Conservation (phyloP, 2,329 filamentous ascomycete species). For the Magnaporthiopsis rhizophila region DNA sequence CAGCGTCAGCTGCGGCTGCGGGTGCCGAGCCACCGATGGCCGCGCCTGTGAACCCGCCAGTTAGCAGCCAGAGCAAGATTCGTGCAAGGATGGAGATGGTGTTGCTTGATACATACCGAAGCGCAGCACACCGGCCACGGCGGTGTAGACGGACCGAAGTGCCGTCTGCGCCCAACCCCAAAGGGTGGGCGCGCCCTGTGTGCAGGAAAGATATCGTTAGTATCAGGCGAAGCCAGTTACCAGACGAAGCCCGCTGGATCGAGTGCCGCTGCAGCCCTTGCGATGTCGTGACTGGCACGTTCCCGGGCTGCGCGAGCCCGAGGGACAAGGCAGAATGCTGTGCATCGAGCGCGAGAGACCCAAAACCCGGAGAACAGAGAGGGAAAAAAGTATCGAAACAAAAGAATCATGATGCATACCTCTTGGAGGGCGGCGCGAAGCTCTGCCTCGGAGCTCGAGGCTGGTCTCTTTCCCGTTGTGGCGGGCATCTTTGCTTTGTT, state of each 20-base stretch:
- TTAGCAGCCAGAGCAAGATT: background rate
- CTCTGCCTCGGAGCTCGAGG: background rate
- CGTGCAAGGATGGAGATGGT: background rate
- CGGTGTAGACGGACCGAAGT: background rate
- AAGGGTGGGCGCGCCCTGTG: background rate
- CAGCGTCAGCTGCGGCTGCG: background rate
- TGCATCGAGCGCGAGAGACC: background rate
- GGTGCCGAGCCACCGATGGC: background rate
- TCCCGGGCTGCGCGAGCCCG: too few species aligned
- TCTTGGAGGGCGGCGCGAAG: background rate
- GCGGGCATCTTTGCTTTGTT: background rate
- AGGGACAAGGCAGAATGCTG: background rate
- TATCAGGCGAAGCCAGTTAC: background rate
- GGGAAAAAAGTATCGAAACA: background rate
- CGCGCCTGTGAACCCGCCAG: background rate
- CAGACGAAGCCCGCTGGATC: too few species aligned
- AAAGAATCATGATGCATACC: background rate
- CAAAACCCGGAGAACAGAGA: background rate
- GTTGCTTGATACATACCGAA: background rate
- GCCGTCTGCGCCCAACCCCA: background rate
- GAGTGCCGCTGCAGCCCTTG: background rate
- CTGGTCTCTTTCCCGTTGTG: background rate
- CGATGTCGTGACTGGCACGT: background rate
- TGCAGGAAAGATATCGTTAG: background rate
- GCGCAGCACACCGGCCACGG: background rate